Percentiles rank a stretch among this genome's conserved stretches.
Conservation (phyloP, 805 yeast species). For the Lachancea quebecensis region DNA sequence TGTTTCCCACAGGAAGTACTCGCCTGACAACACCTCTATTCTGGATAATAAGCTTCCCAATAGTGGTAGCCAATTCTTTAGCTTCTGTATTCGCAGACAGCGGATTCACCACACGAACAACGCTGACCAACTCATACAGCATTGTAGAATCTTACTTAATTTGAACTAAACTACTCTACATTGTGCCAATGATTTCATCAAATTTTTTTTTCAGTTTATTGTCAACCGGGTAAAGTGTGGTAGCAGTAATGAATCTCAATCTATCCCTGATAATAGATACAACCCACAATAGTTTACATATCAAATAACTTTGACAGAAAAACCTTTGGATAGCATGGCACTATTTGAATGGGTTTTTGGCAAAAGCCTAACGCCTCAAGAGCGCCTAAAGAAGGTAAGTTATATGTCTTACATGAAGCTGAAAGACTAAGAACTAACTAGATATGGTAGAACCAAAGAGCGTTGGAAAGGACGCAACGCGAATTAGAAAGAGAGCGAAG, state of each 20-base stretch:
- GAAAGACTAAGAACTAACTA: neutral
- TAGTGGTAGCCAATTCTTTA: constrained; percentile 53
- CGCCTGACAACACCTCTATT: constrained; percentile 93
- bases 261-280: no score
- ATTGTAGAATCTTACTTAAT: constrained; percentile 31
- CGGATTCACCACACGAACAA: constrained; percentile 71
- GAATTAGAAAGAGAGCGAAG: constrained; percentile 84
- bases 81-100: constrained; percentile 50
- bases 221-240: constrained; percentile 1
- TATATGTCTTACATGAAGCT: neutral
- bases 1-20: constrained; percentile 71
- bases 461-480: constrained; percentile 88
- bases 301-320: neutral
- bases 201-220: neutral
- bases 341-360: constrained; percentile 95
- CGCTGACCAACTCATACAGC: constrained; percentile 87
- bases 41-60: constrained; percentile 74
- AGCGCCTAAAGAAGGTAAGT: constrained; percentile 68
- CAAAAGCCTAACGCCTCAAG: constrained; percentile 88
- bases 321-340: constrained; percentile 36
- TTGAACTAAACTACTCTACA: no score
- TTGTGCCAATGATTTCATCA: no score
- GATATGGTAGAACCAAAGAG: constrained; percentile 70
- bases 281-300: no score
- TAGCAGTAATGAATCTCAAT: no score